A percentile compares a stretch with the other conserved stretches of the same genome.
Evolutionary conservation across 768 basidiomycete species (phyloP).

Genomic region (Suillus discolor): DNA sequence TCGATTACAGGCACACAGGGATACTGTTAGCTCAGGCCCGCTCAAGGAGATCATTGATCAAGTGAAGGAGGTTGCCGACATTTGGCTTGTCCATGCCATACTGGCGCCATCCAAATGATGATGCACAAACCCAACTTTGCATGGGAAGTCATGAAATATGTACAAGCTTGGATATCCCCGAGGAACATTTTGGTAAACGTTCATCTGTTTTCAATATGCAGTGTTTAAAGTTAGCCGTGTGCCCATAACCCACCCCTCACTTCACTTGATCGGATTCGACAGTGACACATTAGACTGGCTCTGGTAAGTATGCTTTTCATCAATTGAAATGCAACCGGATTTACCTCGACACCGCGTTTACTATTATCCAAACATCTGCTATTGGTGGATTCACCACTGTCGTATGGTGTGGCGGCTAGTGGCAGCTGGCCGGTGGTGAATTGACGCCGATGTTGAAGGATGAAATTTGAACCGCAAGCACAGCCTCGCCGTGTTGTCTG

Average conservation of each 20-base stretch:
- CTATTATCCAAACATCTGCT: neutral
- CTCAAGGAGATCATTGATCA: slow-evolving; percentile 31
- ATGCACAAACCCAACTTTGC: neutral
- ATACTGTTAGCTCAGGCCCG: slow-evolving; percentile 31
- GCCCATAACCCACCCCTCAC: slow-evolving; percentile 1
- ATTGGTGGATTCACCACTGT: neutral
- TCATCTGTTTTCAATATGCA: neutral
- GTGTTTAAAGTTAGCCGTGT: neutral
- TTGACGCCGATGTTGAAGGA: neutral
- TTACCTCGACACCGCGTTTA: neutral
- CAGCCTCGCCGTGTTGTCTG: neutral
- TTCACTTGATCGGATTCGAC: neutral
- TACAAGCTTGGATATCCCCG: neutral
- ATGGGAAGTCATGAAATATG: neutral
- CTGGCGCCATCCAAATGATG: slow-evolving; percentile 14
- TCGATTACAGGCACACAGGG: slow-evolving; percentile 35
- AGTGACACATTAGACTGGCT: neutral
- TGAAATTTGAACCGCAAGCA: neutral
- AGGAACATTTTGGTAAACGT: neutral
- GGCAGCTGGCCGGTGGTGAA: neutral
- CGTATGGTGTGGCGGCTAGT: neutral
- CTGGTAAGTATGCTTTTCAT: neutral
- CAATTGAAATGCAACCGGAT: neutral
- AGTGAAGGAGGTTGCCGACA: slow-evolving; percentile 26
- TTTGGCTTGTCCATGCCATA: slow-evolving; percentile 35